Conservation (phyloP, 169 alveolate species). For the Eimeria sp. region DNA sequence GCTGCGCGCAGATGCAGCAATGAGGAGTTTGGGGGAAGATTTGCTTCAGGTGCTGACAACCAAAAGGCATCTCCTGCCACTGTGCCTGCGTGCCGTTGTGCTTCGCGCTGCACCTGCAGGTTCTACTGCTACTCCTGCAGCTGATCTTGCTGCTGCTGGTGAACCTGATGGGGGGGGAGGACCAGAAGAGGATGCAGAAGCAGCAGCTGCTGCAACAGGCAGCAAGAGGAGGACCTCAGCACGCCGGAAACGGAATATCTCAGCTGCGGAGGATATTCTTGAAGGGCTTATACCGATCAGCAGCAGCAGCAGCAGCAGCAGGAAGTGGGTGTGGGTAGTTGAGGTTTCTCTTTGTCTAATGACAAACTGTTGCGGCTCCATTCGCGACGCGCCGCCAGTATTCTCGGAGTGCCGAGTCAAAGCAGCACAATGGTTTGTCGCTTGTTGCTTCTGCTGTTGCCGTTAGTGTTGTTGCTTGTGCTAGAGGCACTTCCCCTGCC, state of each 20-base stretch:
- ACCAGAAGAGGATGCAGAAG: background rate
- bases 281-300: constrained; percentile 32
- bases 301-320: constrained; percentile 33
- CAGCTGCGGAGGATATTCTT: constrained; percentile 31
- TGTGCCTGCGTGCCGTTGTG: constrained; percentile 19
- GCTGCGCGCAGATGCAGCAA: constrained; percentile 3
- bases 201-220: constrained; percentile 27
- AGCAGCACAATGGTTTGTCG: constrained; percentile 47
- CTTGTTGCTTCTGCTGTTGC: background rate
- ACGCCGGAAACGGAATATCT: background rate
- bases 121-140: constrained; percentile 25
- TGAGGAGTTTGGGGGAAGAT: background rate
- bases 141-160: background rate
- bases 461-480: background rate
- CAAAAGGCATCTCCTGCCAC: constrained; percentile 18
- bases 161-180: background rate
- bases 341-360: constrained; percentile 7
- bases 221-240: constrained; percentile 16
- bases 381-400: background rate
- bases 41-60: constrained; percentile 14
- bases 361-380: background rate
- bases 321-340: constrained; percentile 2
- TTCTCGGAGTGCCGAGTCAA: constrained; percentile 18
- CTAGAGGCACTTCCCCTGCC: background rate
- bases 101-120: constrained; percentile 9